A percentile compares a stretch with the other conserved stretches of the same genome.
Conservation (phyloP, 257 asterid genomes). For the Leptodermis oblonga region DNA sequence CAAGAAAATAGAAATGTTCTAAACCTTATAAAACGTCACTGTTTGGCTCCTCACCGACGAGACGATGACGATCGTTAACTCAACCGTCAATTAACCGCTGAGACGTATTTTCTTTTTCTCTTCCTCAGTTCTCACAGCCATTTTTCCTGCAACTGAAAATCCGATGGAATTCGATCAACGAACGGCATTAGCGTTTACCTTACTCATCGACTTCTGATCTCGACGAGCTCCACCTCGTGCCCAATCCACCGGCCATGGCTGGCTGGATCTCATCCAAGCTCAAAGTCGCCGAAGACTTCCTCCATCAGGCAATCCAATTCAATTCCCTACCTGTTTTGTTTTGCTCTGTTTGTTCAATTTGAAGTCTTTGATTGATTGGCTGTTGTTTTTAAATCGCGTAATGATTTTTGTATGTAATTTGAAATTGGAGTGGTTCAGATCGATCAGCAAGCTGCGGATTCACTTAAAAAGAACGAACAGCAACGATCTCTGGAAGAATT, state of each 20-base stretch:
- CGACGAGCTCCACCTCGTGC: neutral
- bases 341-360: slow-evolving; percentile 1
- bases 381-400: neutral
- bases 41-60: neutral
- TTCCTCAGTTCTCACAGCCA: neutral
- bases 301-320: slow-evolving; percentile 60
- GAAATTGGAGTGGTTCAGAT: slow-evolving; percentile 51
- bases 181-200: slow-evolving; percentile 3
- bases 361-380: neutral
- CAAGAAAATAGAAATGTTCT: too few relatives aligned
- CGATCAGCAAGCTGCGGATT: slow-evolving; percentile 97
- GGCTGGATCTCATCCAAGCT: slow-evolving; percentile 98
- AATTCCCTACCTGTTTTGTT: neutral
- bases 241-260: slow-evolving; percentile 50
- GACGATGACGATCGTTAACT: slow-evolving; percentile 1
- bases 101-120: neutral
- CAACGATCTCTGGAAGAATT: slow-evolving; percentile 48
- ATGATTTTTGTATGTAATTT: slow-evolving; percentile 7
- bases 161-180: neutral
- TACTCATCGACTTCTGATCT: slow-evolving; percentile 5
- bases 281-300: slow-evolving; percentile 91
- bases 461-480: slow-evolving; percentile 72
- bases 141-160: neutral
- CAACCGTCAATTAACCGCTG: neutral
- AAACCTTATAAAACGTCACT: neutral